Base-by-base conservation (phyloP, 2,329 filamentous ascomycete genomes). In the Ceratocystis eucalypticola region DNA sequence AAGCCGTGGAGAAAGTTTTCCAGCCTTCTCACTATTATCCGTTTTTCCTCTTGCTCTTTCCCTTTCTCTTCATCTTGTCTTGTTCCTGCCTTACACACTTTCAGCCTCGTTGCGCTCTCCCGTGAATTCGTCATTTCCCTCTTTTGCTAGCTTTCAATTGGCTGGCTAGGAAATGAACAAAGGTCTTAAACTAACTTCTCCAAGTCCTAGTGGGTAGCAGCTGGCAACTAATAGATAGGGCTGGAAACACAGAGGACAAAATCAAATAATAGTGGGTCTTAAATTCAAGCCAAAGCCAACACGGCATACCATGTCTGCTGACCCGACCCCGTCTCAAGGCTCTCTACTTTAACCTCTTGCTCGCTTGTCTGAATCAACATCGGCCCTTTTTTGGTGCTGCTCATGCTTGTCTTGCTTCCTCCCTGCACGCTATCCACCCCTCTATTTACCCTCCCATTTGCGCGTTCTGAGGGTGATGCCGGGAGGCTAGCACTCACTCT, bases 281-380 rank as follows among this genome's bases (percentile, higher is more conserved):
- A 8, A 7, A n/a, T 20, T 25, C 48, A 53, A 22, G 30, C 15
- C 55, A 59, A 37, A 20, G 12, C 50, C 25, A n/a, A n/a, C 28
- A 55, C 12, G 20, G 8, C 50, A 55, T 55, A 6, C 50, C 50
- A 37, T 59, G 28, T 30, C 55, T 2, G 22, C 53, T 7, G 10
- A 30, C n/a, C 12, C 6, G 4, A 30, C n/a, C 22, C 28, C 15
- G 4, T 7, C 53, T 30, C 55, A n/a, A 59, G 55, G 55, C 55
- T 59, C 55, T 37, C 28, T 15, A 59, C n/a, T 37, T 59, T 8
- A 37, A 28, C 55, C 55, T 30, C 55, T 25, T 37, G 55, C n/a
- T 59, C 55, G 55, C 28, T 59, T 59, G 55, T 59, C 55, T 59
- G 55, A 37, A 37, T 59, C 55, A 37, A 20, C 55, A 59, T 59